Conservation (phyloP, 2,329 filamentous ascomycete genomes). For the Aspergillus terreus region DNA sequence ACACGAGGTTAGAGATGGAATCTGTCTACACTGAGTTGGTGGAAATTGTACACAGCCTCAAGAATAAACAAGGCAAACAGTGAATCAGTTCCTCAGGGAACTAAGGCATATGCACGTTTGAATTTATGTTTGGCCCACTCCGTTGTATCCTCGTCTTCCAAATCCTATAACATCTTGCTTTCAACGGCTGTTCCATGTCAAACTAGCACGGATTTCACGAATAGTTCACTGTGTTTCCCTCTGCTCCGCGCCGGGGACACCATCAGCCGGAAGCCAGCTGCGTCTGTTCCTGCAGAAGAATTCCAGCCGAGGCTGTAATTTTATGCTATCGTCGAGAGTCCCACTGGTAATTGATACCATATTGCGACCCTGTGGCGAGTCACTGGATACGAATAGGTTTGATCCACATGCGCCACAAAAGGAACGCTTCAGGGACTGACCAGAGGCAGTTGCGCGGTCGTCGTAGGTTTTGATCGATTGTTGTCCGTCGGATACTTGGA, state of each 20-base stretch:
- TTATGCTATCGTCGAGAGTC: constrained; percentile 9
- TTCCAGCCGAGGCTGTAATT: constrained; percentile 2
- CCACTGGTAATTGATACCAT: constrained; percentile 10
- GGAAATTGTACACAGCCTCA: not conserved
- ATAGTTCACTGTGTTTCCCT: constrained; percentile 4
- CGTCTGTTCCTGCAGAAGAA: constrained; percentile 5
- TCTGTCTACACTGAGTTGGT: not conserved
- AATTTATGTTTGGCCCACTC: not conserved
- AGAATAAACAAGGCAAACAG: not conserved
- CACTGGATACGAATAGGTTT: constrained; percentile 3
- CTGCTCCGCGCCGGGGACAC: not conserved
- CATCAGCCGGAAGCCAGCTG: constrained; percentile 3
- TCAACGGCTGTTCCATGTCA: not conserved
- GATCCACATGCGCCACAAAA: constrained; percentile 22
- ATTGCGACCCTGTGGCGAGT: not conserved
- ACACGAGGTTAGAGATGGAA: not conserved
- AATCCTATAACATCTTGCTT: not conserved
- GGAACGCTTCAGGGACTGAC: constrained; percentile 10
- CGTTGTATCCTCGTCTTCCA: not conserved
- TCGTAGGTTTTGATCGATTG: constrained; percentile 14
- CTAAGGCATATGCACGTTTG: too few relatives aligned
- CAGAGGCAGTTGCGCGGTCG: constrained; percentile 8
- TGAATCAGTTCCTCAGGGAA: not conserved
- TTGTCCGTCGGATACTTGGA: constrained; percentile 9
- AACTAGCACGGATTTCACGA: too few relatives aligned